phyloP scores from a whole-genome alignment of 306 rosid species.

The Trichosanthes cucumerina region DNA sequence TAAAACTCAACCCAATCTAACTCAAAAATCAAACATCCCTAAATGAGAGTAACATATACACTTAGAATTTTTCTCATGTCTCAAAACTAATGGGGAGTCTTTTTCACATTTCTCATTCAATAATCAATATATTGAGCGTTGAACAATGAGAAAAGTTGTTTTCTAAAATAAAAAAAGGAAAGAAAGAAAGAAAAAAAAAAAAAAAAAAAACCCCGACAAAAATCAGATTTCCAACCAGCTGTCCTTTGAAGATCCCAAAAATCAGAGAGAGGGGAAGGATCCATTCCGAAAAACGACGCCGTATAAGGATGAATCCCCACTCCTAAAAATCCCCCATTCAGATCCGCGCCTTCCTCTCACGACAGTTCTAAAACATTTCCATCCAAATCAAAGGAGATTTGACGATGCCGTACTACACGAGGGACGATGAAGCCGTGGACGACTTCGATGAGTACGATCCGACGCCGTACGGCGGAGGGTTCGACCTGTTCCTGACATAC shows the following conservation, averaged over 20 bases:
- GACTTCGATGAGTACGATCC: slow-evolving; percentile 44
- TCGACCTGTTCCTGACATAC: slow-evolving; percentile 26
- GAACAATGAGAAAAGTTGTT: too few relatives aligned
- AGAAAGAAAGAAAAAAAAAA: too few relatives aligned
- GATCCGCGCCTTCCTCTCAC: background rate
- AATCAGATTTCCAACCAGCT: background rate
- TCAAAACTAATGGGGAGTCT: too few relatives aligned
- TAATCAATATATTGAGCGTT: too few relatives aligned
- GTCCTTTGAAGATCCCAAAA: background rate
- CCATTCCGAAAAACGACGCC: background rate
- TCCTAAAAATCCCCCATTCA: background rate
- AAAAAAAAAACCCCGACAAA: too few relatives aligned
- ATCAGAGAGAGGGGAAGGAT: too few relatives aligned
- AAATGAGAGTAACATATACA: too few relatives aligned
- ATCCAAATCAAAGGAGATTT: background rate
- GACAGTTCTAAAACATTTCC: background rate
- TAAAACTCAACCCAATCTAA: too few relatives aligned
- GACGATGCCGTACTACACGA: slow-evolving; percentile 36
- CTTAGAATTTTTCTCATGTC: too few relatives aligned
- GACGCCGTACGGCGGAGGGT: slow-evolving; percentile 39
- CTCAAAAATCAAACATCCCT: too few relatives aligned
- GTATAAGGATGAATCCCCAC: background rate
- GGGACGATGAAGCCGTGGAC: slow-evolving; percentile 16
- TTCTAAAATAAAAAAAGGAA: too few relatives aligned
- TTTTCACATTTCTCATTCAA: too few relatives aligned